These are phyloP conservation scores for Trypanosoma boissoni DNA, from an alignment of 208 protist species.

Conservation along the genomic window DNA sequence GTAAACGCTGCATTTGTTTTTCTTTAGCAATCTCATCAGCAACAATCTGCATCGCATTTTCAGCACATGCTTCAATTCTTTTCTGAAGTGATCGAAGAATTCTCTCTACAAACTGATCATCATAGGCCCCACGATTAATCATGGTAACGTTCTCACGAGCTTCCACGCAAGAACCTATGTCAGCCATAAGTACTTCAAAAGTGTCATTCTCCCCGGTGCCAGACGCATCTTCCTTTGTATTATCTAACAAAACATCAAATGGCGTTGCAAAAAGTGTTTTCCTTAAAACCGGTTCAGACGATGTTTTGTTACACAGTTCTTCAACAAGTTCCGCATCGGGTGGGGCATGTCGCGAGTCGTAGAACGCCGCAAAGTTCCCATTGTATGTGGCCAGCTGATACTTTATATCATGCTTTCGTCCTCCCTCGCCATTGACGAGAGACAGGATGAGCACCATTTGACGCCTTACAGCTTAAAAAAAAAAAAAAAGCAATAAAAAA, in stretches of 20 bases:
- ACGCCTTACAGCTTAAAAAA: not conserved
- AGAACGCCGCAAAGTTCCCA: constrained; percentile 21
- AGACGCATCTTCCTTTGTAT: constrained; percentile 28
- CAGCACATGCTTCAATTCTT: constrained; percentile 51
- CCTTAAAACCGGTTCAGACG: constrained; percentile 4
- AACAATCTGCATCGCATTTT: constrained; percentile 89
- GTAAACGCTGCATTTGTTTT: constrained; percentile 87
- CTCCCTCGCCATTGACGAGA: constrained; percentile 2
- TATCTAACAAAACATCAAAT: constrained; percentile 56
- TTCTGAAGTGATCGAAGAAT: constrained; percentile 59
- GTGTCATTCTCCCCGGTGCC: constrained; percentile 11
- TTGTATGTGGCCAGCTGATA: constrained; percentile 17
- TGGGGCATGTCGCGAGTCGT: constrained; percentile 15
- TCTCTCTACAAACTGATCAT: constrained; percentile 55
- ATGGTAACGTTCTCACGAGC: constrained; percentile 81
- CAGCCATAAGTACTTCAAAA: constrained; percentile 51
- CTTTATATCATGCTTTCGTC: constrained; percentile 11
- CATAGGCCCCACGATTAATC: constrained; percentile 66
- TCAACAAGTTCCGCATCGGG: constrained; percentile 15
- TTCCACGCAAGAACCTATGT: constrained; percentile 56
- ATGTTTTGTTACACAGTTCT: not conserved
- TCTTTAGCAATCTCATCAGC: constrained; percentile 88
- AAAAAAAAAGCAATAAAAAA: not conserved
- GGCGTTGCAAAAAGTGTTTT: constrained; percentile 64
- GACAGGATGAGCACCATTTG: constrained; percentile 29